phyloP scores from a whole-genome alignment of 805 yeast genomes.

The Lipomyces yamadae region DNA sequence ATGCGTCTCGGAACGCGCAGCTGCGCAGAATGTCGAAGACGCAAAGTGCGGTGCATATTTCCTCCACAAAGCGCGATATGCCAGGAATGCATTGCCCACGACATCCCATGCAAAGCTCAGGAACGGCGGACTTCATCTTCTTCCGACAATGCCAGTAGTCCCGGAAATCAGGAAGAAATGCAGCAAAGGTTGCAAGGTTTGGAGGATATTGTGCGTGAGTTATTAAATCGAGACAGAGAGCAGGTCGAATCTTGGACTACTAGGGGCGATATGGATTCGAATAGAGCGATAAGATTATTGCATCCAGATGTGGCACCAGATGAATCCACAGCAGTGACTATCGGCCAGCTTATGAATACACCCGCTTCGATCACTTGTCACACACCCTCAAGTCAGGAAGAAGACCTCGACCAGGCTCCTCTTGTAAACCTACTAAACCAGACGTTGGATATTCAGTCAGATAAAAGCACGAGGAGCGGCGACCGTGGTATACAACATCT shows the following conservation, averaged over 20 bases:
- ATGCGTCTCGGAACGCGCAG: neutral
- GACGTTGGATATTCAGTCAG: neutral
- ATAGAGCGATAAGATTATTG: neutral
- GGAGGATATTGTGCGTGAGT: neutral
- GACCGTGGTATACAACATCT: neutral
- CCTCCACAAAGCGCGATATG: neutral
- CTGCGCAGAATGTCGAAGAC: conserved; percentile 1
- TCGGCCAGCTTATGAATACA: neutral
- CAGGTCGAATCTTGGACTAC: neutral
- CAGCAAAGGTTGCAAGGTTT: neutral
- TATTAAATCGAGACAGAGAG: neutral
- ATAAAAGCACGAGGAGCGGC: neutral
- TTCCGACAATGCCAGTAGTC: neutral
- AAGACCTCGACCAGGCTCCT: neutral
- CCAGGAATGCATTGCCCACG: neutral
- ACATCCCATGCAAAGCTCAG: neutral
- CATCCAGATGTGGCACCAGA: neutral
- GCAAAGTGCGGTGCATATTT: neutral
- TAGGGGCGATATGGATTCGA: neutral
- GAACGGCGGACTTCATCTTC: neutral
- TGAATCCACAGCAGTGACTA: neutral
- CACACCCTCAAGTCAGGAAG: neutral
- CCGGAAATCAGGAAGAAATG: neutral
- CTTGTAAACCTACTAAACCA: neutral
- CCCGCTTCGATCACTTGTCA: neutral